Percentiles rank a stretch among this genome's conserved stretches.
Evolutionary conservation across 2,329 filamentous ascomycete species (phyloP).

Genomic region (Metarhizium brunneum): DNA sequence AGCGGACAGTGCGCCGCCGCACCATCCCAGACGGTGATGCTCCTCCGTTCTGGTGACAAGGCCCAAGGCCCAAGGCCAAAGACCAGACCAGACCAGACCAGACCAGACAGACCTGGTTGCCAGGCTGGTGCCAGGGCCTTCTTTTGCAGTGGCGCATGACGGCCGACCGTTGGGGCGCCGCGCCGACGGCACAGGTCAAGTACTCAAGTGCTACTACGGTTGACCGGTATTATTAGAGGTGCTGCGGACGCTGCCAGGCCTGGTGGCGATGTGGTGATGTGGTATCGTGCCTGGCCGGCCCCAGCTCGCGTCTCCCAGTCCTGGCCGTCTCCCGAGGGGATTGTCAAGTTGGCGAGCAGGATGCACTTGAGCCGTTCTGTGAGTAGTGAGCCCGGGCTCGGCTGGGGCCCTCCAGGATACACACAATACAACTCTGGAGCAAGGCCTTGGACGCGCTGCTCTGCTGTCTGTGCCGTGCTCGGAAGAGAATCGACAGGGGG

Average conservation of each 20-base stretch:
- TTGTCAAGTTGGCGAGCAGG: neutral
- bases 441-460: neutral
- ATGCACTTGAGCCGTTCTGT: neutral
- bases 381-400: neutral
- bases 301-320: neutral
- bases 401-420: neutral
- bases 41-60: no score
- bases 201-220: neutral
- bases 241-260: no score
- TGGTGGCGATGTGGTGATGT: no score
- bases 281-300: no score
- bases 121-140: neutral
- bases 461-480: neutral
- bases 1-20: constrained; percentile 2
- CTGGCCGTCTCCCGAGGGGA: neutral
- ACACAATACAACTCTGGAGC: neutral
- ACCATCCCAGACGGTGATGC: neutral
- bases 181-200: neutral
- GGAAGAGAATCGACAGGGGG: neutral
- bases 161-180: constrained; percentile 1
- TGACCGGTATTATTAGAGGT: no score
- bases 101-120: neutral
- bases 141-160: neutral
- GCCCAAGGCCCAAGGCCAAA: no score
- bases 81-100: neutral